Evolutionary conservation across 2,329 filamentous ascomycete genomes (phyloP), one percentile per base, ranked within the genome.

Genomic region (Apiospora aurea): DNA sequence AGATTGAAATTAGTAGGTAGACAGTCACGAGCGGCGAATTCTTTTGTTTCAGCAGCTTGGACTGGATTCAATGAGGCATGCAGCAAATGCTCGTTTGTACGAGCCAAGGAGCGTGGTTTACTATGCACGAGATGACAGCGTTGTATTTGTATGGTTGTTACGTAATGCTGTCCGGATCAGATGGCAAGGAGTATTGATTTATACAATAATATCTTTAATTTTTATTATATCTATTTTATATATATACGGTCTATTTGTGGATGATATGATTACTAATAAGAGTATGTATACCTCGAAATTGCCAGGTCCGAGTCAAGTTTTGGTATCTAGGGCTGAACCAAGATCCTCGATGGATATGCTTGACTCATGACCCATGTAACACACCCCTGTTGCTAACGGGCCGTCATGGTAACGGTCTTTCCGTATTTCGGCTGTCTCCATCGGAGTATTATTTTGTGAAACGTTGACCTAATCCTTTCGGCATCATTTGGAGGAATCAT

Each of bases 1-100:
- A 73, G 68, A 49, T 73, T n/a, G 68, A 73, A 2, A 34, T 69
- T 14, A 69, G 68, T 43, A 29, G 41, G 13, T 47, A 47, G 43
- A 29, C 34, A 21, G 14, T 47, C 4, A 47, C 21, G 44, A 47
- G 41, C n/a, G n/a, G 13, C 14, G 24, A 47, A 21, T n/a, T 18
- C 29, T 18, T 21, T n/a, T 26, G 66, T 68, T 46, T 21, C n/a
- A 68, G 41, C 29, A 68, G 41, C 41, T 16, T 26, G 41, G 66
- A 41, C 44, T n/a, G 66, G 66, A 68, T 47, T 26, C 44, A 44
- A 29, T 10, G 18, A 18, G 66, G 14, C 7, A 24, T 44, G 41
- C 57, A 64, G 34, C 4, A 47, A 26, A 24, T 16, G 46, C 43
- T 68, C 24, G n/a, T 26, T 18, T 29, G 41, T 38, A 38, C 34